These are phyloP conservation scores for Cucurbita argyrosperma DNA, from an alignment of 306 rosid species.

Conservation along the genomic window DNA sequence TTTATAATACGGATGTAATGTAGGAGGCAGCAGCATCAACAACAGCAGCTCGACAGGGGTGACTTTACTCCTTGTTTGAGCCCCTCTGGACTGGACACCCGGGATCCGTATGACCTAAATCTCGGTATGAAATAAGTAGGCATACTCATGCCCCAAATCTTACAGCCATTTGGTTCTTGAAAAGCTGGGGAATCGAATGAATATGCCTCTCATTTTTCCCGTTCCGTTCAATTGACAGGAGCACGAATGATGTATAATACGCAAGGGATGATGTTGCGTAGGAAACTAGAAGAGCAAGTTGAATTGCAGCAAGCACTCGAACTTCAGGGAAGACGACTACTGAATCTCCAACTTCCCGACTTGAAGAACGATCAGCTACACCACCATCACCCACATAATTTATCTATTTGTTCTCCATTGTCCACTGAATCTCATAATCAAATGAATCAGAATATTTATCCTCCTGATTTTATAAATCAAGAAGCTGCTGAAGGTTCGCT, in stretches of 20 bases:
- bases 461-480: constrained; percentile 38
- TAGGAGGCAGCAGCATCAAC: constrained; percentile 45
- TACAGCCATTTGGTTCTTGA: not conserved
- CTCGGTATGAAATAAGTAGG: constrained; percentile 16
- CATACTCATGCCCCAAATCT: not conserved
- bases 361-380: constrained; percentile 36
- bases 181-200: not conserved
- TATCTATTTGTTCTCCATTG: constrained; percentile 48
- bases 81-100: constrained; percentile 30
- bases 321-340: constrained; percentile 67
- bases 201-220: not conserved
- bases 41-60: constrained; percentile 35
- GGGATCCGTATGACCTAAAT: constrained; percentile 28
- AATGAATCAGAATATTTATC: constrained; percentile 23
- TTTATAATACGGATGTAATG: constrained; percentile 7
- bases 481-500: constrained; percentile 48
- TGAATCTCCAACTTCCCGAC: constrained; percentile 79
- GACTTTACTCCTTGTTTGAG: constrained; percentile 38
- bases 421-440: constrained; percentile 33
- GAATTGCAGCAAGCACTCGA: constrained; percentile 78
- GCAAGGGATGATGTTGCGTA: constrained; percentile 53
- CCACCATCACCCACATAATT: constrained; percentile 65
- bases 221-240: constrained; percentile 24
- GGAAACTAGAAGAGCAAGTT: constrained; percentile 67
- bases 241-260: constrained; percentile 49